Conservation (phyloP, 305 asterid species). For the Fraxinus angustifolia region DNA sequence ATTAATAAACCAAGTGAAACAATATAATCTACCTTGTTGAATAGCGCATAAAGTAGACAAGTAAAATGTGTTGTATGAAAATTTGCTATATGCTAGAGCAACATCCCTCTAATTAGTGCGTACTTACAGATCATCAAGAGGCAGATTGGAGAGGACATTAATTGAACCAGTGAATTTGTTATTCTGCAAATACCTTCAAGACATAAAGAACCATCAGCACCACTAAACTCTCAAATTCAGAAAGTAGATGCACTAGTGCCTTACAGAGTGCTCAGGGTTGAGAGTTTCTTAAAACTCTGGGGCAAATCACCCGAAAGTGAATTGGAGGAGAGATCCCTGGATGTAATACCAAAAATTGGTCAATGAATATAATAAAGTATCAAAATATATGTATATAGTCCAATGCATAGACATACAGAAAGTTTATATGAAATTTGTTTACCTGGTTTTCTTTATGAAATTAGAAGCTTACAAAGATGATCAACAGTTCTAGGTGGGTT, state of each 20-base stretch:
- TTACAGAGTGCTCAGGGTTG: conserved; percentile 42
- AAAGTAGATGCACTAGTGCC: conserved; percentile 15
- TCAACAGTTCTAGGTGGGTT: background rate
- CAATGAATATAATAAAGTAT: background rate
- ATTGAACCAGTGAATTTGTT: conserved; percentile 58
- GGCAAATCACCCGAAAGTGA: conserved; percentile 50
- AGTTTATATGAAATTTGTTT: background rate
- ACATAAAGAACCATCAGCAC: conserved; percentile 22
- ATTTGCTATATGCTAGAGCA: background rate
- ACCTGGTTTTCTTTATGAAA: background rate
- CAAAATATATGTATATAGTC: background rate
- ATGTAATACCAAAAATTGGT: conserved; percentile 12
- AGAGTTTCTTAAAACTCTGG: conserved; percentile 37
- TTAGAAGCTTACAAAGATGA: background rate
- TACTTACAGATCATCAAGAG: conserved; percentile 50
- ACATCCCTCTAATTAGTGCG: background rate
- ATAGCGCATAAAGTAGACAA: background rate
- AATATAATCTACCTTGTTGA: background rate
- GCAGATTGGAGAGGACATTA: conserved; percentile 53
- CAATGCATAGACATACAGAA: background rate
- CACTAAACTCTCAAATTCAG: background rate
- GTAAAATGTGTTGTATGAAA: background rate
- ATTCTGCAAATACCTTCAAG: conserved; percentile 52
- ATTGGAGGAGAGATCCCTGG: conserved; percentile 53
- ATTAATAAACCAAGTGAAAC: background rate